Evolutionary conservation across 495 filamentous ascomycete species (phyloP).

Genomic region (Entonaema liquescens): DNA sequence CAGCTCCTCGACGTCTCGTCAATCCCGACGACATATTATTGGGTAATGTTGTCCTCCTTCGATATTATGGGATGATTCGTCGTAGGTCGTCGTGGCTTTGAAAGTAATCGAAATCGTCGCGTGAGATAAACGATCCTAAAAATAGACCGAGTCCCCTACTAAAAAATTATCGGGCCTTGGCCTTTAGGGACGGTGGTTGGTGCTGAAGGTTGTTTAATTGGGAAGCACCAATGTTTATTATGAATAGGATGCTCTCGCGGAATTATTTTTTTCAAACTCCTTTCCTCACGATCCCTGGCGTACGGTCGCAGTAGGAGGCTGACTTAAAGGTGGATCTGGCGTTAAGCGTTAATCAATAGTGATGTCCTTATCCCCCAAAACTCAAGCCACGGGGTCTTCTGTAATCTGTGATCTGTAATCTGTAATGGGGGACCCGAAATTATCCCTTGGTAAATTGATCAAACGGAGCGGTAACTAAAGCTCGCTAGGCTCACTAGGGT

Average conservation of each 20-base stretch:
- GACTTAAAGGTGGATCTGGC: constrained; percentile 30
- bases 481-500: background rate
- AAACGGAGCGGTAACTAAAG: constrained; percentile 5
- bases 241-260: constrained; percentile 12
- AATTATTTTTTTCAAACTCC: constrained; percentile 37
- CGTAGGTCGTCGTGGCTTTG: no score
- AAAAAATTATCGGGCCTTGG: background rate
- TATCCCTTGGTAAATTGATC: constrained; percentile 31
- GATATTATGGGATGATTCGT: constrained; percentile 2
- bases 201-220: constrained; percentile 15
- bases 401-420: no score
- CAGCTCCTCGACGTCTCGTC: constrained; percentile 50
- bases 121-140: constrained; percentile 11
- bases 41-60: background rate
- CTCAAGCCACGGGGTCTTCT: constrained; percentile 16
- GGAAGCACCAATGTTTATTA: constrained; percentile 21
- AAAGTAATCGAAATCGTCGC: constrained; percentile 20
- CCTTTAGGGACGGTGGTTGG: constrained; percentile 2
- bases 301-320: constrained; percentile 30
- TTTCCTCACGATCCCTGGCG: constrained; percentile 39
- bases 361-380: background rate
- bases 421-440: constrained; percentile 20
- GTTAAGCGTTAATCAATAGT: constrained; percentile 27
- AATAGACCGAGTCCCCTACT: constrained; percentile 1
- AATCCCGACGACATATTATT: constrained; percentile 48